Percentiles rank a stretch among this genome's conserved stretches.
These are phyloP conservation scores for Anthostomella pinea DNA, from an alignment of 2,329 filamentous ascomycete species.

Conservation along the genomic window DNA sequence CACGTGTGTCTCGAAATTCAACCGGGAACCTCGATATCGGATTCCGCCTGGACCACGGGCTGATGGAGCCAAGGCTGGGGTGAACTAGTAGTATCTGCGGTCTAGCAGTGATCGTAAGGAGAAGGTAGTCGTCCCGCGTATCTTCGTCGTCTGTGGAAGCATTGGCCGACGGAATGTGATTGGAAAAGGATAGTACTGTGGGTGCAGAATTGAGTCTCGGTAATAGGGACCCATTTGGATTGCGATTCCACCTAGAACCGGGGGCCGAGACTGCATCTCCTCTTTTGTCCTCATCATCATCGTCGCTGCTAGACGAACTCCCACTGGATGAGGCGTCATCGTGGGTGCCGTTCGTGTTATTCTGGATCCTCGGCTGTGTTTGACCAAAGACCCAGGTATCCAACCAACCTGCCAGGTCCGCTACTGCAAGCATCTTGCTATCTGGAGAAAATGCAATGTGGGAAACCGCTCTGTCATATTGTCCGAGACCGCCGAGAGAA, in stretches of 20 bases:
- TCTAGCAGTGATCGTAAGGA: slow-evolving; percentile 53
- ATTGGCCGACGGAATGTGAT: slow-evolving; percentile 39
- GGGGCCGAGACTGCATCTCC: slow-evolving; percentile 35
- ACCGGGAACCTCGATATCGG: slow-evolving; percentile 70
- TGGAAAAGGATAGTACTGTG: slow-evolving; percentile 66
- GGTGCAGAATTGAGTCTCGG: slow-evolving; percentile 65
- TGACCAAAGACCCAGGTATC: slow-evolving; percentile 79
- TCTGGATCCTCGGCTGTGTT: slow-evolving; percentile 37
- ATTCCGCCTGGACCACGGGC: slow-evolving; percentile 83
- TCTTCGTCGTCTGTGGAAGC: slow-evolving; percentile 27
- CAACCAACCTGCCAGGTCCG: slow-evolving; percentile 80
- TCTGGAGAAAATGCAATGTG: slow-evolving; percentile 77
- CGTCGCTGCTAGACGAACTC: slow-evolving; percentile 37
- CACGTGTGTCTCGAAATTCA: slow-evolving; percentile 70
- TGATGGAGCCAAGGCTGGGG: slow-evolving; percentile 70
- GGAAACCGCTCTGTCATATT: slow-evolving; percentile 73
- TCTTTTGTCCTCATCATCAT: slow-evolving; percentile 41
- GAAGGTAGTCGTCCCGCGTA: slow-evolving; percentile 44
- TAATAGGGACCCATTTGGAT: slow-evolving; percentile 66
- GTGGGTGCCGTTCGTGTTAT: slow-evolving; percentile 31
- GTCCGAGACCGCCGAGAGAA: slow-evolving; percentile 64
- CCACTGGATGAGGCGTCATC: slow-evolving; percentile 36
- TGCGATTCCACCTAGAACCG: slow-evolving; percentile 73
- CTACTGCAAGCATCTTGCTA: slow-evolving; percentile 72
- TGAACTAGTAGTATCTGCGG: slow-evolving; percentile 76